phyloP scores from a whole-genome alignment of 306 rosid species.

The Prunus campanulata region DNA sequence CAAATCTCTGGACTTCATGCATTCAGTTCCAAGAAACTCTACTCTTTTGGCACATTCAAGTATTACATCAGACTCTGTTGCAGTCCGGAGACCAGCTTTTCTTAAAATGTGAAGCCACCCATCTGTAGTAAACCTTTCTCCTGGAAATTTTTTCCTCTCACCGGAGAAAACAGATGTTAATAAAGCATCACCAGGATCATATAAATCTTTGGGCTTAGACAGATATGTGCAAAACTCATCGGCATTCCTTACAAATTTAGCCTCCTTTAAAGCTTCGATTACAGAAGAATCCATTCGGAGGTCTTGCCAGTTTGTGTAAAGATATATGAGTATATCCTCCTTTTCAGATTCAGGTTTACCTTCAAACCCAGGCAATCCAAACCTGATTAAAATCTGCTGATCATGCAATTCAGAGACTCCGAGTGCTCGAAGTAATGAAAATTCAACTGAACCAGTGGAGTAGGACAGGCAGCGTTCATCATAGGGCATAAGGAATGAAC shows the following conservation, averaged over 20 bases:
- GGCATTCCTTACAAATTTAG: conserved; percentile 80
- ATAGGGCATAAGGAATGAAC: conserved; percentile 73
- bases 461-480: conserved; percentile 77
- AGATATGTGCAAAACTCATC: conserved; percentile 81
- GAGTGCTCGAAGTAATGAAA: conserved; percentile 78
- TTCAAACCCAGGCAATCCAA: conserved; percentile 88
- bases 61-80: conserved; percentile 74
- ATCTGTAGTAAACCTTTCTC: conserved; percentile 85
- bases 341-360: conserved; percentile 64
- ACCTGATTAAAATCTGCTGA: conserved; percentile 80
- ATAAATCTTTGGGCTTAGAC: conserved; percentile 70
- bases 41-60: conserved; percentile 94
- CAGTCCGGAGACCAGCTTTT: conserved; percentile 76
- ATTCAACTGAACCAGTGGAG: conserved; percentile 62
- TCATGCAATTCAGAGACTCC: conserved; percentile 73
- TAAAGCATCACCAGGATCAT: conserved; percentile 85
- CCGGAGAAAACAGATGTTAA: conserved; percentile 85
- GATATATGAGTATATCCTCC: conserved; percentile 71
- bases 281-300: conserved; percentile 68
- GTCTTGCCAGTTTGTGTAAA: conserved; percentile 84
- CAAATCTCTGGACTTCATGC: conserved; percentile 57
- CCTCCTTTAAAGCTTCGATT: conserved; percentile 71
- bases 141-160: conserved; percentile 86
- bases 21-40: conserved; percentile 83
- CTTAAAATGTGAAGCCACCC: conserved; percentile 92